Conservation (phyloP, 2,329 filamentous ascomycete species). For the Pseudogymnoascus destructans region DNA sequence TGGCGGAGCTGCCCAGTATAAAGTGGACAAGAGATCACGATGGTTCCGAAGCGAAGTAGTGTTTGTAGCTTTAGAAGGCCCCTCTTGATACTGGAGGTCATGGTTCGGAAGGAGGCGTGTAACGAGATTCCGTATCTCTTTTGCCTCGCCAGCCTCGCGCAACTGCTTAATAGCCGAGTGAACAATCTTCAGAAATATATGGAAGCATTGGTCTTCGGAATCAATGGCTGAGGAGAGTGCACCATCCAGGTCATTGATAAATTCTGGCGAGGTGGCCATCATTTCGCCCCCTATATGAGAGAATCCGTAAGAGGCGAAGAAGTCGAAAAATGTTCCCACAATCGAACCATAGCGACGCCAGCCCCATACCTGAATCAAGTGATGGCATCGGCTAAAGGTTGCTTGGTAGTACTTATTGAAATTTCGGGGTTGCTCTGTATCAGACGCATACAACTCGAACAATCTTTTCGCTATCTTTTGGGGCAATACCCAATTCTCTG, state of each 20-base stretch:
- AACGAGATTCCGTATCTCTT: constrained; percentile 48
- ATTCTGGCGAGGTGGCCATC: constrained; percentile 51
- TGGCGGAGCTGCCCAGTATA: constrained; percentile 50
- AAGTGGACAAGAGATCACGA: constrained; percentile 52
- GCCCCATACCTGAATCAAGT: constrained; percentile 51
- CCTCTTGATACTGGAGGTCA: constrained; percentile 51
- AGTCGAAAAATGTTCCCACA: constrained; percentile 51
- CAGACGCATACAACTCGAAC: constrained; percentile 44
- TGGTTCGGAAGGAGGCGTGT: constrained; percentile 53
- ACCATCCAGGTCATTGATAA: constrained; percentile 41
- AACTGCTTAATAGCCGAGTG: constrained; percentile 43
- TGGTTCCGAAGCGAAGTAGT: constrained; percentile 54
- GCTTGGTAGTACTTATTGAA: constrained; percentile 55
- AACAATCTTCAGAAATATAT: constrained; percentile 53
- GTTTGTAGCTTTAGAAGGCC: constrained; percentile 45
- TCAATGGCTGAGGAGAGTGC: constrained; percentile 35
- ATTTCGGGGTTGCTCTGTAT: constrained; percentile 41
- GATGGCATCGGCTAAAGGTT: constrained; percentile 46
- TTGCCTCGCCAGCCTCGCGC: constrained; percentile 33
- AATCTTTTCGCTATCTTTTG: constrained; percentile 44
- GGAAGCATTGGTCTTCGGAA: constrained; percentile 48
- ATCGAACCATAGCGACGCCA: constrained; percentile 44
- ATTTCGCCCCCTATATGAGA: constrained; percentile 43
- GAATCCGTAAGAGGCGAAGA: constrained; percentile 50
- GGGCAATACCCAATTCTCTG: constrained; percentile 49